phyloP scores from a whole-genome alignment of 2,329 filamentous ascomycete species.

The Exserohilum rostratum region DNA sequence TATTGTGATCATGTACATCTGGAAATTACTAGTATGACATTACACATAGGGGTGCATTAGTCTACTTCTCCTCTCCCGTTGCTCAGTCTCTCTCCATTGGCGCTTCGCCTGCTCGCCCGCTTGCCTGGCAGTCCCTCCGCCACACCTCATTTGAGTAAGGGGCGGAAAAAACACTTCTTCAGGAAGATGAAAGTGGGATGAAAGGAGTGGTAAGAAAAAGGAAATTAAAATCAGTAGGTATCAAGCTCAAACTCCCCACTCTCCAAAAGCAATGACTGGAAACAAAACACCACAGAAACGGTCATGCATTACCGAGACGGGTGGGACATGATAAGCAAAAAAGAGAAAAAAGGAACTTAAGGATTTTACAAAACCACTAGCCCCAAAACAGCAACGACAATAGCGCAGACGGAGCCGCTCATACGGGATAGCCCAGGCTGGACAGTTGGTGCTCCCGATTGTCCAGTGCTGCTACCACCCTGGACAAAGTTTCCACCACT shows the following conservation, averaged over 20 bases:
- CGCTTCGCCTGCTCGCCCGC: too few species aligned
- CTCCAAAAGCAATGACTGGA: not conserved
- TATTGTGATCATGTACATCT: too few species aligned
- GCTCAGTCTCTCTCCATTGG: too few species aligned
- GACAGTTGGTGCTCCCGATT: not conserved
- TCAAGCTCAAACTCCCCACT: not conserved
- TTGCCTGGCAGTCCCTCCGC: too few species aligned
- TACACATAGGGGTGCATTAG: too few species aligned
- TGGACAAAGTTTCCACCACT: not conserved
- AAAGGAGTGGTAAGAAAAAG: not conserved
- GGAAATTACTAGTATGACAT: too few species aligned
- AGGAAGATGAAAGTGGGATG: not conserved
- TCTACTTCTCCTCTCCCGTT: too few species aligned
- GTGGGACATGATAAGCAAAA: not conserved
- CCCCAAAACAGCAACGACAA: constrained; percentile 2
- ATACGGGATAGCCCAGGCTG: not conserved
- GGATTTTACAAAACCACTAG: not conserved
- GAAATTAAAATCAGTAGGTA: not conserved
- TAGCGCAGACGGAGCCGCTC: not conserved
- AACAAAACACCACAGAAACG: not conserved
- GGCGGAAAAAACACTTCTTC: not conserved
- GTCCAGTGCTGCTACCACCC: not conserved
- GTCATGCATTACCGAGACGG: not conserved
- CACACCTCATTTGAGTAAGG: not conserved
- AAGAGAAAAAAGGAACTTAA: not conserved